Evolutionary conservation across 805 yeast genomes (phyloP), one percentile per base, ranked within the genome.

Genomic region (Candida ficus): DNA sequence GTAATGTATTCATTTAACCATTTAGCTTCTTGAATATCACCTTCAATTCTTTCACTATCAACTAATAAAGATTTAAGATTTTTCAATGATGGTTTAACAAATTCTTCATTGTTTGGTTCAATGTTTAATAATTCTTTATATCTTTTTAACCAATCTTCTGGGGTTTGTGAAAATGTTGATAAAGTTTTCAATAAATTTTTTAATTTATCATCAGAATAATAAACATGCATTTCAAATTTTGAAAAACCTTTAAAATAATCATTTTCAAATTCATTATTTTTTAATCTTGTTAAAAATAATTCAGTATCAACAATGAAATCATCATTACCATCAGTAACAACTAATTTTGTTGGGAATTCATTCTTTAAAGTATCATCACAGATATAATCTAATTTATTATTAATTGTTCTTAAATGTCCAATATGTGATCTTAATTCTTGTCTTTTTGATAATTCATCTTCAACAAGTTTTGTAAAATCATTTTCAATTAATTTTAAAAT

Each of bases 11-110:
- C 43, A 37, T 64, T 61, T 41, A 83, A 59, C 20, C 59, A 44
- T 4, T 42, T 47, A 33, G 63, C 67, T 29, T 62, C 66, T 1
- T 66, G 57, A 4, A 74, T 57, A 1, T 65, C 61, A 6, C 63
- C 62, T n/a, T 55, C 54, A 2, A 80, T 67, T 32, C 69, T 64
- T 44, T 78, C 80, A 6, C 86, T 83, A 36, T 81, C 87, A 4
- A 53, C 40, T 5, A 72, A 58, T n/a, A 80, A 49, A 1, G 62
- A 45, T 44, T 64, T 71, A 43, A 77, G 63, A 3, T 60, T 43
- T 39, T 71, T 70, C 30, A 80, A 57, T 1, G 78, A 49, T 3
- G 83, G 75, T 10, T 68, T 70, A 3, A 62, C 62, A 0, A 52
- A 38, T 27, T 17, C 19, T 7, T 33, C 18, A 17, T 12, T 7